Conservation (phyloP, 2,329 filamentous ascomycete species). For the Thermomyces lanuginosus region DNA sequence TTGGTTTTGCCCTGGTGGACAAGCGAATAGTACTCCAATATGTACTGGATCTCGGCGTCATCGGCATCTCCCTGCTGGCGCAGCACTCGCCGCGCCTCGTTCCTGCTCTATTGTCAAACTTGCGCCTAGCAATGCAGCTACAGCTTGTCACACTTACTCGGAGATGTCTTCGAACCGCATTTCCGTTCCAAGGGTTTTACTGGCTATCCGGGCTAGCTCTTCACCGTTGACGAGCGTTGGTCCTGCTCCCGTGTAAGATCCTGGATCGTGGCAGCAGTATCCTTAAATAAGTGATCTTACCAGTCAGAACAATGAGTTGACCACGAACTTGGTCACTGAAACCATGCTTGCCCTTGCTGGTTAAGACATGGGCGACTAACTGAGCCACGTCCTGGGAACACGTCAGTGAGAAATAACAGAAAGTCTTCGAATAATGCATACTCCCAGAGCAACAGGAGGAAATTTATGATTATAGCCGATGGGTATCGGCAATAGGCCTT, state of each 20-base stretch:
- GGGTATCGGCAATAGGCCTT: slow-evolving; percentile 31
- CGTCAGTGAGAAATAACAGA: not conserved
- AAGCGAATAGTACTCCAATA: slow-evolving; percentile 38
- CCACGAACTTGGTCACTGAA: slow-evolving; percentile 37
- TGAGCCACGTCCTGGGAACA: slow-evolving; percentile 29
- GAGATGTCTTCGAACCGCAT: slow-evolving; percentile 33
- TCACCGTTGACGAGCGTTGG: slow-evolving; percentile 32
- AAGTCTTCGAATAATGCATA: slow-evolving; percentile 11
- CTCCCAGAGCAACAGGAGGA: slow-evolving; percentile 33
- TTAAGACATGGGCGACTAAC: slow-evolving; percentile 33
- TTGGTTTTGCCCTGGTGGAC: slow-evolving; percentile 39
- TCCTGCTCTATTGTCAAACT: slow-evolving; percentile 6
- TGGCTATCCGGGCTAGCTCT: slow-evolving; percentile 33
- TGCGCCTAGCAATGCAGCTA: not conserved
- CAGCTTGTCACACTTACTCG: slow-evolving; percentile 16
- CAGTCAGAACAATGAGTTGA: slow-evolving; percentile 37
- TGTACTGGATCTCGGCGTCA: slow-evolving; percentile 30
- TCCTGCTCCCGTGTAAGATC: slow-evolving; percentile 26
- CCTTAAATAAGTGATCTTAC: slow-evolving; percentile 9
- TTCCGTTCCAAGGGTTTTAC: slow-evolving; percentile 27
- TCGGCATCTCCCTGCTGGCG: slow-evolving; percentile 21
- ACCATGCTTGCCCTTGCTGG: slow-evolving; percentile 33
- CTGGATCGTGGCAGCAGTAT: not conserved
- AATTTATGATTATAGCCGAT: slow-evolving; percentile 35
- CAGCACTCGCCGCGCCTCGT: slow-evolving; percentile 22